These are phyloP conservation scores for Lachnellula occidentalis DNA, from an alignment of 2,329 filamentous ascomycete genomes.

Conservation along the genomic window DNA sequence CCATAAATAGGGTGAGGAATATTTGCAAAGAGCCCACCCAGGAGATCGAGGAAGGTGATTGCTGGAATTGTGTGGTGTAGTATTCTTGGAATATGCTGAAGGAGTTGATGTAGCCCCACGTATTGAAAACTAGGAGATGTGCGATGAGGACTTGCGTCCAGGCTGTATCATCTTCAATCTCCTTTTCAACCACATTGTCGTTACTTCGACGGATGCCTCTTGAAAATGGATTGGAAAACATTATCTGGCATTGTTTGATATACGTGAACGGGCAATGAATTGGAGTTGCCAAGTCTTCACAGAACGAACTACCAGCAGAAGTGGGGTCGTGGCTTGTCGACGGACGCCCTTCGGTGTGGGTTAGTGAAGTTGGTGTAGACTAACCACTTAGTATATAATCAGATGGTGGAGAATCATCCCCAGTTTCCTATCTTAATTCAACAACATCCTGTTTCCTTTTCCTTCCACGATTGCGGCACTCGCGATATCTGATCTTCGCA, in stretches of 20 bases:
- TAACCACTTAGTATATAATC: no score
- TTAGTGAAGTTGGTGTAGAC: no score
- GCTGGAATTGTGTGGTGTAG: constrained; percentile 30
- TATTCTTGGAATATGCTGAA: constrained; percentile 39
- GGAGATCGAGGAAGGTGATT: constrained; percentile 34
- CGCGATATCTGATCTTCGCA: no score
- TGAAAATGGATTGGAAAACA: not conserved
- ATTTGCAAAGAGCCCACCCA: constrained; percentile 39
- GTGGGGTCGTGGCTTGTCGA: not conserved
- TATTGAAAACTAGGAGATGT: constrained; percentile 27
- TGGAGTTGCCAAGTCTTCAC: not conserved
- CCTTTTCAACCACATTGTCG: not conserved
- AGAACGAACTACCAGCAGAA: not conserved
- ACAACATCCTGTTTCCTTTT: no score
- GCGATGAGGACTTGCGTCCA: constrained; percentile 29
- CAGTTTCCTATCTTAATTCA: no score
- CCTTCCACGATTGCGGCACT: no score
- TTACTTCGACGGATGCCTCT: not conserved
- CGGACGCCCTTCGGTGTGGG: not conserved
- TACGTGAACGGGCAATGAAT: not conserved
- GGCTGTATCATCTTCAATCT: constrained; percentile 13
- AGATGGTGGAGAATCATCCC: no score
- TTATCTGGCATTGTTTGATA: not conserved
- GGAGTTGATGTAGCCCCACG: constrained; percentile 31
- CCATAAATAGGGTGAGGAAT: constrained; percentile 35